A percentile compares a stretch with the other conserved stretches of the same genome.
phyloP scores from a whole-genome alignment of 2,329 filamentous ascomycete genomes.

The Pezizomycotina sp. region DNA sequence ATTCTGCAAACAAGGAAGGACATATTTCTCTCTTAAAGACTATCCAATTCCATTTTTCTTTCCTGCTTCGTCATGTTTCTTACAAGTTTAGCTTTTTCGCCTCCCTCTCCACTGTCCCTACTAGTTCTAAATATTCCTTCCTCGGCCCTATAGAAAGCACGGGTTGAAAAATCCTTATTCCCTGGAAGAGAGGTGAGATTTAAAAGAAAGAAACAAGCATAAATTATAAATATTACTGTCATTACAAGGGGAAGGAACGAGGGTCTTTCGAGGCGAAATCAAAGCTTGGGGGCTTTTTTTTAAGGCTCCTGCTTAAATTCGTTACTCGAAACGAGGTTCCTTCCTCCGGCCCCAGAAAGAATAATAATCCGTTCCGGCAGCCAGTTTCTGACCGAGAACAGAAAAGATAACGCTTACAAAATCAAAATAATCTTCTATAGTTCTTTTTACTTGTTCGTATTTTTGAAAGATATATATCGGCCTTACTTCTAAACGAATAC shows the following conservation, averaged over 20 bases:
- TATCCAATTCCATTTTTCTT: not conserved
- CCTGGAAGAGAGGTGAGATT: conserved; percentile 4
- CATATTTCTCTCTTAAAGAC: too few relatives aligned
- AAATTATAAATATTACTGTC: not conserved
- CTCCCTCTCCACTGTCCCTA: not conserved
- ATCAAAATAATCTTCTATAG: too few relatives aligned
- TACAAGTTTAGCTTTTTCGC: not conserved
- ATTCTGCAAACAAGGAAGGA: too few relatives aligned
- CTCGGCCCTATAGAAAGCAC: not conserved
- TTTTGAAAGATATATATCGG: too few relatives aligned
- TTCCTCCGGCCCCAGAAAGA: too few relatives aligned
- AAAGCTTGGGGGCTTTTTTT: not conserved
- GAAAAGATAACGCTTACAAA: too few relatives aligned
- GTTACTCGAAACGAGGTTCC: not conserved
- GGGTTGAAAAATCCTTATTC: conserved; percentile 1
- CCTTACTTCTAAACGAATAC: too few relatives aligned
- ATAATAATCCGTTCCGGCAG: too few relatives aligned
- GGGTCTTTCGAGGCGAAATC: not conserved
- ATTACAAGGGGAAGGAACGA: conserved; percentile 2
- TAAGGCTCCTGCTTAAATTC: not conserved
- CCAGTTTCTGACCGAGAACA: too few relatives aligned
- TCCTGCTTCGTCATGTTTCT: not conserved
- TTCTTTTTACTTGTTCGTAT: not conserved
- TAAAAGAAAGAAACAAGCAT: not conserved
- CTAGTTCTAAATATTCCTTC: not conserved